Conservation (phyloP, 345 rosid species). For the Gossypium australe region DNA sequence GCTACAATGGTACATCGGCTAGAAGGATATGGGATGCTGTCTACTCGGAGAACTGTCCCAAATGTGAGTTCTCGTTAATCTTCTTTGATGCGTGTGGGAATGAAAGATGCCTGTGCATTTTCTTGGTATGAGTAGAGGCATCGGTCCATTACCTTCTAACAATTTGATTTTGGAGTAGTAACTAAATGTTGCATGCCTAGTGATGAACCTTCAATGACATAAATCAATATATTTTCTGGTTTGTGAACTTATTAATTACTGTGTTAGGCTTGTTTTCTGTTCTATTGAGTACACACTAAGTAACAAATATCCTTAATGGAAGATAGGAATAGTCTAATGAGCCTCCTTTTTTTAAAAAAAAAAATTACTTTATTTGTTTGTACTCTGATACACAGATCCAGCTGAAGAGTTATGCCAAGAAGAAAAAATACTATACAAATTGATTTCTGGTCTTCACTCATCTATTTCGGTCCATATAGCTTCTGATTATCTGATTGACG, state of each 20-base stretch:
- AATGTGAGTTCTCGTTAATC: slow-evolving; percentile 42
- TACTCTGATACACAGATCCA: slow-evolving; percentile 44
- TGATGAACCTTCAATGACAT: background rate
- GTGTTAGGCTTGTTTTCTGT: background rate
- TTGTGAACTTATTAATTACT: background rate
- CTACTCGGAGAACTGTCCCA: slow-evolving; percentile 86
- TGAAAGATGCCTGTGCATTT: background rate
- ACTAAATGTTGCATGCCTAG: background rate
- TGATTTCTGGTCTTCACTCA: slow-evolving; percentile 96
- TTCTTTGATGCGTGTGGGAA: background rate
- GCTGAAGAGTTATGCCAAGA: slow-evolving; percentile 76
- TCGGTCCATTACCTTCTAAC: background rate
- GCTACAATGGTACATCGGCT: slow-evolving; percentile 84
- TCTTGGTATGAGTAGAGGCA: background rate
- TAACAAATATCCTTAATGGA: background rate
- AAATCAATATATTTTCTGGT: background rate
- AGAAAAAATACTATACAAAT: slow-evolving; percentile 76
- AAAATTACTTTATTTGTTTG: background rate
- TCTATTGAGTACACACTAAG: background rate
- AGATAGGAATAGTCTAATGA: background rate
- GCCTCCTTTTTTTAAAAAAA: background rate
- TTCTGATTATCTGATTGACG: slow-evolving; percentile 84
- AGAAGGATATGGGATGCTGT: slow-evolving; percentile 97
- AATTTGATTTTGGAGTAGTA: background rate
- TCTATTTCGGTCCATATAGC: slow-evolving; percentile 90